Conservation (phyloP, 2,329 filamentous ascomycete genomes). For the Penicillium sp. region DNA sequence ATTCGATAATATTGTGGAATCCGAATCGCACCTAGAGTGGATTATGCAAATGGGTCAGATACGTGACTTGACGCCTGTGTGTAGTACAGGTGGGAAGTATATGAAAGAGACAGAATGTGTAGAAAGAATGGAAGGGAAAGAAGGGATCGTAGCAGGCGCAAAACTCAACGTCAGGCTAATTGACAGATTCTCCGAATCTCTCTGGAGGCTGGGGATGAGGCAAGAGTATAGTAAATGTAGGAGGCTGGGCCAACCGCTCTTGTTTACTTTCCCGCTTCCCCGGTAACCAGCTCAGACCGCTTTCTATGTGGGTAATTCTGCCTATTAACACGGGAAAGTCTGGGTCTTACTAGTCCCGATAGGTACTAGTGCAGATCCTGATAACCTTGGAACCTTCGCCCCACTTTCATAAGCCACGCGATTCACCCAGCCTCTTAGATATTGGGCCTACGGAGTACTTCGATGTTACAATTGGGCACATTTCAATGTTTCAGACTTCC, state of each 20-base stretch:
- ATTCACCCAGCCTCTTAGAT: conserved; percentile 19
- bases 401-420: conserved; percentile 18
- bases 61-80: conserved; percentile 15
- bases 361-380: conserved; percentile 9
- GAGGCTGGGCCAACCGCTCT: conserved; percentile 44
- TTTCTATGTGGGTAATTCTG: conserved; percentile 18
- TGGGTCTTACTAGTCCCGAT: conserved; percentile 8
- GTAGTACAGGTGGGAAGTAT: conserved; percentile 16
- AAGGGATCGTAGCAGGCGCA: conserved; percentile 39
- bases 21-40: conserved; percentile 23
- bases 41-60: conserved; percentile 27
- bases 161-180: conserved; percentile 22
- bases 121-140: conserved; percentile 30
- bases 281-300: conserved; percentile 37
- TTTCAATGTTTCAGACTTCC: not conserved
- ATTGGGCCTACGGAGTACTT: not conserved
- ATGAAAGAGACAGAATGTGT: conserved; percentile 26
- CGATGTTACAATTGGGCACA: not conserved
- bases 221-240: conserved; percentile 27
- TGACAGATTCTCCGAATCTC: conserved; percentile 6
- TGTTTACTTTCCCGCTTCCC: conserved; percentile 42
- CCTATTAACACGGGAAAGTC: not conserved
- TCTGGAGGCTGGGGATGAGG: conserved; percentile 39
- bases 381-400: conserved; percentile 14
- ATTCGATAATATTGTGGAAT: conserved; percentile 11